Conservation (phyloP, 352 stramenopile genomes). For the Globisporangium cederbergense region DNA sequence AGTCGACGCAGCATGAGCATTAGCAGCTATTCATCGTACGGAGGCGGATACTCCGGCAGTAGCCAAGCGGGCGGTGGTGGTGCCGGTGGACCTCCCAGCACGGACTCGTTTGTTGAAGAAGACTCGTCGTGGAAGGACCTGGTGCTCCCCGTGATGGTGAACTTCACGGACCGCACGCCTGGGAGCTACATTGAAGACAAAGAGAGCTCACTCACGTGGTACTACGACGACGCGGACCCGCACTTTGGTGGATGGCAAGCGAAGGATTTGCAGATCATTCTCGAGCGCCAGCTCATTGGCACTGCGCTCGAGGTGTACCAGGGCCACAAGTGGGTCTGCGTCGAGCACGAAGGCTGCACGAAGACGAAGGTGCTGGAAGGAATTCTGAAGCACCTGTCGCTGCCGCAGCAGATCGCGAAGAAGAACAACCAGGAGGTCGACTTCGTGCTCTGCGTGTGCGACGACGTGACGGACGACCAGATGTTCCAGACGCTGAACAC, state of each 20-base stretch:
- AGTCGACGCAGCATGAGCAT: slow-evolving; percentile 39
- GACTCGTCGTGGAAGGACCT: slow-evolving; percentile 81
- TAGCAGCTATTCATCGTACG: slow-evolving; percentile 39
- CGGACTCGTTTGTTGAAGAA: slow-evolving; percentile 50
- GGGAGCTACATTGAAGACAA: slow-evolving; percentile 85
- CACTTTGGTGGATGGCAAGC: slow-evolving; percentile 88
- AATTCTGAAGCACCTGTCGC: slow-evolving; percentile 68
- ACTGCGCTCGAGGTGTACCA: slow-evolving; percentile 86
- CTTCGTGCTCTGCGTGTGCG: slow-evolving; percentile 87
- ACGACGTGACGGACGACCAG: slow-evolving; percentile 87
- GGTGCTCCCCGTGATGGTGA: slow-evolving; percentile 72
- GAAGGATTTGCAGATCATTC: slow-evolving; percentile 88
- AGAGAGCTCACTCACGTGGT: slow-evolving; percentile 84
- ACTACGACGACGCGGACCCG: slow-evolving; percentile 81
- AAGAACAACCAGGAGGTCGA: slow-evolving; percentile 76
- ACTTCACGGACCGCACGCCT: slow-evolving; percentile 72
- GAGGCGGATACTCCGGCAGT: slow-evolving; percentile 18
- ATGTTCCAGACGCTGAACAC: slow-evolving; percentile 88
- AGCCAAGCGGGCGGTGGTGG: slow-evolving; percentile 13
- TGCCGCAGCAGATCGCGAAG: slow-evolving; percentile 58
- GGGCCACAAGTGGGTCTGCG: slow-evolving; percentile 77
- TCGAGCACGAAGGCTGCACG: slow-evolving; percentile 77
- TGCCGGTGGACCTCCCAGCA: slow-evolving; percentile 25
- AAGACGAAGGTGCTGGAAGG: slow-evolving; percentile 75
- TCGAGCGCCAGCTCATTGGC: slow-evolving; percentile 83